Conservation (phyloP, 2,329 filamentous ascomycete genomes). For the Nectriaceae sp. region DNA sequence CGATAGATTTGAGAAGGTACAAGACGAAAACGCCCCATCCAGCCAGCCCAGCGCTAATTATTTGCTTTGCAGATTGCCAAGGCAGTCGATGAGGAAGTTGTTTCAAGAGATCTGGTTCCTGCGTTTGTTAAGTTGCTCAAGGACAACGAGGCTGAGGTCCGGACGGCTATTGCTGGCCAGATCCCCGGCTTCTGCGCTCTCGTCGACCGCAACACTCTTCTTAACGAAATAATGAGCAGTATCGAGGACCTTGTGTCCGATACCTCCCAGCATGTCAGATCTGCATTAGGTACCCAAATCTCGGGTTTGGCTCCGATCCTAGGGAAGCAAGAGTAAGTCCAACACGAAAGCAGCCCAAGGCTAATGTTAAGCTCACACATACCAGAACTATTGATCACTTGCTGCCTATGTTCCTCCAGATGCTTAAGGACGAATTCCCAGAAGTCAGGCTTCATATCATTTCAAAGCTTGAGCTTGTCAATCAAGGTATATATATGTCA, state of each 20-base stretch:
- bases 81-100: conserved; percentile 95
- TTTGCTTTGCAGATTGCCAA: conserved; percentile 94
- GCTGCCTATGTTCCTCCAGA: conserved; percentile 97
- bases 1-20: conserved; percentile 94
- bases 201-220: conserved; percentile 81
- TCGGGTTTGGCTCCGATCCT: conserved; percentile 95
- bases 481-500: conserved; percentile 68
- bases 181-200: conserved; percentile 95
- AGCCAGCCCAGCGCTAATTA: conserved; percentile 4
- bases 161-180: conserved; percentile 94
- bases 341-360: background rate
- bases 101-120: conserved; percentile 89
- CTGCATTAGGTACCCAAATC: conserved; percentile 93
- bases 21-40: conserved; percentile 4
- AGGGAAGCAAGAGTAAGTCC: conserved; percentile 89
- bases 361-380: conserved; percentile 1
- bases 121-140: conserved; percentile 97
- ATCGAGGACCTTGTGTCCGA: conserved; percentile 96
- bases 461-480: conserved; percentile 98
- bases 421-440: conserved; percentile 99
- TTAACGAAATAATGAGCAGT: conserved; percentile 95
- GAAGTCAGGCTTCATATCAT: conserved; percentile 99
- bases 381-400: conserved; percentile 92
- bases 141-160: conserved; percentile 95
- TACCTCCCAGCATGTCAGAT: conserved; percentile 93